Evolutionary conservation across 2,329 filamentous ascomycete species (phyloP).

Genomic region (Drechslerella dactyloides): DNA sequence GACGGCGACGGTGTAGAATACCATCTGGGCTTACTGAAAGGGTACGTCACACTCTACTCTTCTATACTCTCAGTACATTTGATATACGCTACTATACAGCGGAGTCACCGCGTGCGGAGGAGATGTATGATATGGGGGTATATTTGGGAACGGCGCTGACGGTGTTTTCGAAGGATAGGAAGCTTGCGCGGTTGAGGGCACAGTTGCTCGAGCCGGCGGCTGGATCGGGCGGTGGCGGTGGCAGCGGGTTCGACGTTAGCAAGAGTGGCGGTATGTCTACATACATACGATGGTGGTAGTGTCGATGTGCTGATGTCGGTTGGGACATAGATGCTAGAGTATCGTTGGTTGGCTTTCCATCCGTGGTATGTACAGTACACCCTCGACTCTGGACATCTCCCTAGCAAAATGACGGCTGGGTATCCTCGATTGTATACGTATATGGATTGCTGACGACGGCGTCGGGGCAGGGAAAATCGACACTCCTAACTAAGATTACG

Average conservation of each 20-base stretch:
- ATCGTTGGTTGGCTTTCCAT: constrained; percentile 96
- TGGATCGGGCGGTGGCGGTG: constrained; percentile 74
- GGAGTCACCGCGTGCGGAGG: too few relatives aligned
- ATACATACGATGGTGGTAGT: background rate
- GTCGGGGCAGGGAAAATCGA: constrained; percentile 74
- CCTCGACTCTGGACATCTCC: background rate
- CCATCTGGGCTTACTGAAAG: constrained; percentile 95
- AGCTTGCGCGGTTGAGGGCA: constrained; percentile 90
- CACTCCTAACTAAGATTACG: constrained; percentile 97
- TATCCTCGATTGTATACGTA: too few relatives aligned
- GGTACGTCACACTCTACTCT: constrained; percentile 66
- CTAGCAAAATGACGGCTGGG: too few relatives aligned
- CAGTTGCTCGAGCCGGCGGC: constrained; percentile 89
- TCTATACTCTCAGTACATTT: too few relatives aligned
- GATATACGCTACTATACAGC: too few relatives aligned
- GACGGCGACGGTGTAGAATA: constrained; percentile 73
- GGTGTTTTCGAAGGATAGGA: constrained; percentile 65
- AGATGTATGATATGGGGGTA: background rate
- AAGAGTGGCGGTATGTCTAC: constrained; percentile 71
- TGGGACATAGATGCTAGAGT: constrained; percentile 79
- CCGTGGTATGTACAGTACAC: constrained; percentile 67
- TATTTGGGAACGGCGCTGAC: background rate
- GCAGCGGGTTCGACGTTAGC: constrained; percentile 88
- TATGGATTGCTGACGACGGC: background rate
- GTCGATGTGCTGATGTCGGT: background rate